Base-by-base conservation (phyloP, 1,284 basidiomycete species). In the Coniferiporia sulphurascens region DNA sequence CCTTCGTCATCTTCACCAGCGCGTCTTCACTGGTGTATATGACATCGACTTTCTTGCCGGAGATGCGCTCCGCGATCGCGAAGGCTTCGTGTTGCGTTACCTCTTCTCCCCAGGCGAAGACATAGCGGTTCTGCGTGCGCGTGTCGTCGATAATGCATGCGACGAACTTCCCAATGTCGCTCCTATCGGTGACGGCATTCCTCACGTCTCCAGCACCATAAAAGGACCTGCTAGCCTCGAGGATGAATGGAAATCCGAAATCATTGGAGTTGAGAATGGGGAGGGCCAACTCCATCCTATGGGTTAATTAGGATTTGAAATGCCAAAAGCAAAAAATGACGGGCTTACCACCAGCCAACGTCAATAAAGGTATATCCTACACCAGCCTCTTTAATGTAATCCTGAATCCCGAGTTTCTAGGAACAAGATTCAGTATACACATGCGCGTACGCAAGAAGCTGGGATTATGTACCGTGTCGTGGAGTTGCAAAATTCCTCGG, bases 21-120 rank as follows among this genome's bases (percentile, higher is more conserved):
- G 41, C 50, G 4, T 60, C 59, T 19, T 34, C 41, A 27, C 22
- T 51, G 6, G 52, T 12, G 15, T 46, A 15, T 10, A 27, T 36
- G 8, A 21, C 21, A 9, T 56, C 49, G n/a, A 58, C 13, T 21
- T 38, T 58, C 13, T 34, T 10, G 3, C 59, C 54, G 13, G 48
- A 32, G 7, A 56, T 27, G 22, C 48, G 45, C 51, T 58, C 50
- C 5, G 51, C 44, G 22, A 61, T n/a, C 15, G 45, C 60, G 8
- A 56, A 13, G n/a, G 49, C 36, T 32, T 61, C 55, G 6, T 49
- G 54, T 50, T 63, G 63, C n/a, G n/a, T n/a, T n/a, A n/a, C n/a
- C n/a, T n/a, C n/a, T n/a, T n/a, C n/a, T n/a, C n/a, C n/a, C n/a
- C 68, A 69, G 6, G 65, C 57, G 55, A 70, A 67, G 15, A 71